Evolutionary conservation across 2,329 filamentous ascomycete genomes (phyloP).

Genomic region (Ophiostoma himal-ulmi): DNA sequence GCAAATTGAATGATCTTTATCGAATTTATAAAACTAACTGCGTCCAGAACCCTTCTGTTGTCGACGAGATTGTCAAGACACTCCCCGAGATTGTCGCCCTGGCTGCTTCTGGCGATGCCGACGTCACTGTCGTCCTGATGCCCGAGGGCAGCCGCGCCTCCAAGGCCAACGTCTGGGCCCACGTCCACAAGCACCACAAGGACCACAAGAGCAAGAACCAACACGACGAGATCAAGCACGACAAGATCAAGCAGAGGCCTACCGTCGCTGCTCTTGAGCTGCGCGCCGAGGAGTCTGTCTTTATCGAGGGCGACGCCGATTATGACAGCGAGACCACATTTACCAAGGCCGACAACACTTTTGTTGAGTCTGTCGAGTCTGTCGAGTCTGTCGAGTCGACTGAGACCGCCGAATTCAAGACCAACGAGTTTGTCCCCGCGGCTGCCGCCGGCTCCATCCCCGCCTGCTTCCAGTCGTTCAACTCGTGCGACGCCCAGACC

Average conservation of each 20-base stretch:
- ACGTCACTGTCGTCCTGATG: conserved; percentile 53
- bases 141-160: conserved; percentile 41
- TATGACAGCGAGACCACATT: conserved; percentile 14
- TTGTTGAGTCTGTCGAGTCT: no score
- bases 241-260: background rate
- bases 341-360: background rate
- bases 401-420: conserved; percentile 13
- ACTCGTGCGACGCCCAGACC: conserved; percentile 64
- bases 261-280: conserved; percentile 29
- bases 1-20: no score
- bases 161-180: conserved; percentile 38
- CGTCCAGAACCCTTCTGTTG: conserved; percentile 38
- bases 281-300: conserved; percentile 40
- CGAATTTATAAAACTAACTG: background rate
- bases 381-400: background rate
- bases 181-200: conserved; percentile 22
- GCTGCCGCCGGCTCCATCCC: conserved; percentile 46
- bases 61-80: conserved; percentile 42
- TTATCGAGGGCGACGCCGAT: conserved; percentile 39
- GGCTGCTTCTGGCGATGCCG: conserved; percentile 46
- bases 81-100: conserved; percentile 42
- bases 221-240: conserved; percentile 16
- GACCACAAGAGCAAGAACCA: background rate
- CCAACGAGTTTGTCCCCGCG: conserved; percentile 22
- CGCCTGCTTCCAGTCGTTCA: conserved; percentile 66